phyloP scores from a whole-genome alignment of 441 rosid genomes.

The Arabidopsis lyrata region DNA sequence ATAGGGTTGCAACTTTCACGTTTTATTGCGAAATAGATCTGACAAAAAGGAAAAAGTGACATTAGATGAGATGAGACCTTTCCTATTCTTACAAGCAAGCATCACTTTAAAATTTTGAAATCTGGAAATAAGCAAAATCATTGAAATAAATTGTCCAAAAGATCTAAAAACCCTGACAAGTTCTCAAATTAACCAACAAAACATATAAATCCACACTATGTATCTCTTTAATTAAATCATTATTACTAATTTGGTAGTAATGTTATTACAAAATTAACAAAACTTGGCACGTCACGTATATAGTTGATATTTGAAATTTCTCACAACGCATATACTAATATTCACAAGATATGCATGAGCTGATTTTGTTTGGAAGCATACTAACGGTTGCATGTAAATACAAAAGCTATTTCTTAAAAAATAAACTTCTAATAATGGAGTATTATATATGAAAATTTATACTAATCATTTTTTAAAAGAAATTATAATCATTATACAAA shows the following conservation, averaged over 20 bases:
- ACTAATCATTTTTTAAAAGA: not conserved
- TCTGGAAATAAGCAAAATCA: not conserved
- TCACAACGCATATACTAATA: too few relatives aligned
- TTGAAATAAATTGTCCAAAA: not conserved
- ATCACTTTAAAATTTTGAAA: not conserved
- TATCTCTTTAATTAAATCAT: not conserved
- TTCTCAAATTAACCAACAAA: not conserved
- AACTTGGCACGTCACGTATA: not conserved
- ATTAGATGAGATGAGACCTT: constrained; percentile 21
- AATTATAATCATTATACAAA: not conserved
- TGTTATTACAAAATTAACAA: not conserved
- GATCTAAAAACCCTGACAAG: not conserved
- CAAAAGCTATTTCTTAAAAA: not conserved
- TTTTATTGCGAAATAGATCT: constrained; percentile 10
- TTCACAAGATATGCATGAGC: constrained; percentile 28
- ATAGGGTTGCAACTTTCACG: not conserved
- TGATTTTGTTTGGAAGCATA: constrained; percentile 28
- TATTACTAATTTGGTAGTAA: constrained; percentile 2
- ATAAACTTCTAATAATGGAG: not conserved
- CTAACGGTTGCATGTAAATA: constrained; percentile 24
- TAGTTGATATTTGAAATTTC: too few relatives aligned
- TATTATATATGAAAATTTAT: not conserved
- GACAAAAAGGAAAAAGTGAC: constrained; percentile 30
- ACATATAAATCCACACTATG: not conserved
- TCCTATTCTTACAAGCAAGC: constrained; percentile 42